Percentiles rank a stretch among this genome's conserved stretches.
Evolutionary conservation across 331 rosid genomes (phyloP).

Genomic region (Acacia concinna): DNA sequence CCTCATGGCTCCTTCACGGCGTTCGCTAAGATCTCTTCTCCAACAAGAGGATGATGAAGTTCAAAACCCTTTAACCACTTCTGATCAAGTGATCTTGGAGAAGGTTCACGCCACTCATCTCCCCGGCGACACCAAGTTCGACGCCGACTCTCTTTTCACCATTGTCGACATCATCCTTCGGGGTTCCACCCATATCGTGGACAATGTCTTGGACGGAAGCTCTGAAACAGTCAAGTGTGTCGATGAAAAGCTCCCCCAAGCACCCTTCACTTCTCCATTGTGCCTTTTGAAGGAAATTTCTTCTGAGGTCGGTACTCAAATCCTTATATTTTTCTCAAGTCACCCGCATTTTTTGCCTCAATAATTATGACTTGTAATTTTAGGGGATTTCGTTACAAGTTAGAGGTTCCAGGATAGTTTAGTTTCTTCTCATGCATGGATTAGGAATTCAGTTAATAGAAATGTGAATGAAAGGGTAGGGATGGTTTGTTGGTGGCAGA

Average conservation of each 20-base stretch:
- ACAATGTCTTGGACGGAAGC: background rate
- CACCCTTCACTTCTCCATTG: conserved; percentile 2
- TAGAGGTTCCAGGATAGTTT: background rate
- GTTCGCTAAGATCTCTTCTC: background rate
- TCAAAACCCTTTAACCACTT: background rate
- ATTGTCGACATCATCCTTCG: conserved; percentile 11
- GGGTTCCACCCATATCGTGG: conserved; percentile 9
- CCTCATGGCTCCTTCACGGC: background rate
- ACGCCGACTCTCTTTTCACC: conserved; percentile 1
- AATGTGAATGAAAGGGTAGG: background rate
- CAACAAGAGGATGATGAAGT: background rate
- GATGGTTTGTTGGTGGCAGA: conserved; percentile 22
- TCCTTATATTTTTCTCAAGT: background rate
- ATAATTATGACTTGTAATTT: background rate
- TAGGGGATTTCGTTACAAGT: background rate
- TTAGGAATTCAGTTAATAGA: background rate
- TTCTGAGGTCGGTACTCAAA: background rate
- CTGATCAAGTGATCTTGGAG: background rate
- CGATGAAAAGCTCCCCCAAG: background rate
- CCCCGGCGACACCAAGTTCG: background rate
- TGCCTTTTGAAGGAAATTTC: background rate
- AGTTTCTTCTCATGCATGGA: background rate
- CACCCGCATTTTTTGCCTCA: background rate
- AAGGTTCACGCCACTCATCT: background rate
- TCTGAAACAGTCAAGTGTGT: background rate